A percentile compares a stretch with the other conserved stretches of the same genome.
phyloP scores from a whole-genome alignment of 345 rosid genomes.

The Luvunga scandens region DNA sequence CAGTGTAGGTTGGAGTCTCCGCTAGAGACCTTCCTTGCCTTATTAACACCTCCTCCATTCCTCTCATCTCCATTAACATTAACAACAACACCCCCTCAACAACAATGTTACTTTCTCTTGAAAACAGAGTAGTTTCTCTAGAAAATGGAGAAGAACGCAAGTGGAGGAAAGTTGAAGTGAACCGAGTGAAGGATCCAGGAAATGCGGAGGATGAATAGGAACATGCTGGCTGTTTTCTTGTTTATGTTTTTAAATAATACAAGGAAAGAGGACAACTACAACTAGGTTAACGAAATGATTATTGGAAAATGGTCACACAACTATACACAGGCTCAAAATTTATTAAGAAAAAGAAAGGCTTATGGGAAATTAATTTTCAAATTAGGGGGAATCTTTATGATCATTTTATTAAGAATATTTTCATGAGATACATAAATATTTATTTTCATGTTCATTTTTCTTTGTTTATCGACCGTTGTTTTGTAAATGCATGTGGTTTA shows the following conservation, averaged over 20 bases:
- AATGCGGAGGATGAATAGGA: conserved; percentile 18
- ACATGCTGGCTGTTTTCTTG: neutral
- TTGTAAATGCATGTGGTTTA: neutral
- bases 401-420: too few species aligned
- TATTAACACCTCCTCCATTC: conserved; percentile 35
- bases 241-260: neutral
- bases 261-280: neutral
- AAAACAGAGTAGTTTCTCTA: neutral
- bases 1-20: conserved; percentile 91
- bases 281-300: too few species aligned
- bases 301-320: too few species aligned
- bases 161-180: neutral
- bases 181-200: conserved; percentile 30
- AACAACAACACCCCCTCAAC: conserved; percentile 5
- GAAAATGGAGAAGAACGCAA: conserved; percentile 16
- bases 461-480: conserved; percentile 5
- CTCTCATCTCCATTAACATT: conserved; percentile 13
- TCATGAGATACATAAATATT: neutral
- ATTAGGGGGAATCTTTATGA: too few species aligned
- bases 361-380: too few species aligned
- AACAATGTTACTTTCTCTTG: neutral
- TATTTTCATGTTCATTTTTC: too few species aligned
- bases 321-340: too few species aligned
- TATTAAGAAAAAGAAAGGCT: too few species aligned
- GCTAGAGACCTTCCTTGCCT: conserved; percentile 75